These are phyloP conservation scores for Tremellales sp. DNA, from an alignment of 1,284 basidiomycete genomes.

Conservation along the genomic window DNA sequence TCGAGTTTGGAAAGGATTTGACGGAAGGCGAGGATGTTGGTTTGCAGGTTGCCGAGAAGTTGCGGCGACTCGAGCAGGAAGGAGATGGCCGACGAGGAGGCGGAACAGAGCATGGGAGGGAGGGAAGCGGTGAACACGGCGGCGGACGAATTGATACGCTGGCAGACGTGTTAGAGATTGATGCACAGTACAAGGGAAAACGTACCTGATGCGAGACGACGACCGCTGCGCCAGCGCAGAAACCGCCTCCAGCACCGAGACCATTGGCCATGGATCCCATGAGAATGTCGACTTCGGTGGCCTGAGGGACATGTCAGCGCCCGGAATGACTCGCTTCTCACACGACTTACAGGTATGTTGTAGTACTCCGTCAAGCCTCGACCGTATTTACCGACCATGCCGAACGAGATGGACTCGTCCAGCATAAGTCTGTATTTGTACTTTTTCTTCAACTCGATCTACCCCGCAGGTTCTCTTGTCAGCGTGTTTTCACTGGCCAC, in stretches of 20 bases:
- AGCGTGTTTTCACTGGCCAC: not conserved
- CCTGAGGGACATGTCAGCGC: constrained; percentile 31
- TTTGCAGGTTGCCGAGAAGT: constrained; percentile 68
- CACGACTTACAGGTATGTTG: constrained; percentile 69
- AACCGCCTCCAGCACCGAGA: constrained; percentile 82
- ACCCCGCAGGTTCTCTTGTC: constrained; percentile 5
- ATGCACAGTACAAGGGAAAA: constrained; percentile 2
- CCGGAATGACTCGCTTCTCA: not conserved
- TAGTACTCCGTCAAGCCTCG: constrained; percentile 92
- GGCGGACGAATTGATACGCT: constrained; percentile 95
- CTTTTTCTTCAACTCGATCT: constrained; percentile 91
- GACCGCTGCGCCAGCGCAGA: constrained; percentile 83
- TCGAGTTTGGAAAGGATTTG: constrained; percentile 68
- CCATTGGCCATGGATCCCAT: constrained; percentile 80
- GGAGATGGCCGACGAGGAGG: constrained; percentile 77
- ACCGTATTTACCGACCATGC: constrained; percentile 85
- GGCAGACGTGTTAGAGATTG: constrained; percentile 5
- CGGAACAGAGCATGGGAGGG: constrained; percentile 83
- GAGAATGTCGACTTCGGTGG: constrained; percentile 55
- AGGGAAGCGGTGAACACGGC: constrained; percentile 96
- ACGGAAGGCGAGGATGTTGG: constrained; percentile 74
- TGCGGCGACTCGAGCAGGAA: constrained; percentile 70
- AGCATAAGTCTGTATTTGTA: constrained; percentile 95
- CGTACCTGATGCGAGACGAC: constrained; percentile 83
- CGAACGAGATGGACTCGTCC: constrained; percentile 92